Conservation (phyloP, 208 protist species). For the Trypanosoma cruzi region DNA sequence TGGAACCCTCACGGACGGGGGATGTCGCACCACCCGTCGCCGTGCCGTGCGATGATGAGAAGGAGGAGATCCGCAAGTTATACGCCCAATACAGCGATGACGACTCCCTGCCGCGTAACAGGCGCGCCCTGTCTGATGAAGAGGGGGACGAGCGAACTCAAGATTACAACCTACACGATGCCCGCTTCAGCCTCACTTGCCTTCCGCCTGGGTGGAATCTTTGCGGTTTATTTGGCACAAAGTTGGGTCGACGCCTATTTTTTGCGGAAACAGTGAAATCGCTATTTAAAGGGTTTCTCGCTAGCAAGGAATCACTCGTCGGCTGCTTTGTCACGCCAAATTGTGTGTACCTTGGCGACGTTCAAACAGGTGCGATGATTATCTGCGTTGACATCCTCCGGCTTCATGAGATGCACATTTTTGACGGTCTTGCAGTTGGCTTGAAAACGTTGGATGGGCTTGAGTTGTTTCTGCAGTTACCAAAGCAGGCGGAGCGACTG, state of each 20-base stretch:
- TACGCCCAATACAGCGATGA: constrained; percentile 17
- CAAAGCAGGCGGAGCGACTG: constrained; percentile 17
- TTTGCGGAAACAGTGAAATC: constrained; percentile 24
- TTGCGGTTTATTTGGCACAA: constrained; percentile 11
- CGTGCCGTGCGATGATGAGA: background rate
- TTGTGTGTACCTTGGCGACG: constrained; percentile 29
- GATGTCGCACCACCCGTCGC: background rate
- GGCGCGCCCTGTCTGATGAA: background rate
- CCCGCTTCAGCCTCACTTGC: constrained; percentile 16
- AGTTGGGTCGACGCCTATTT: constrained; percentile 21
- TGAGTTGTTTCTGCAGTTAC: constrained; percentile 10
- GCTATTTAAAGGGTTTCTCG: constrained; percentile 29
- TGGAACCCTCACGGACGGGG: background rate
- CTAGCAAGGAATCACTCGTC: constrained; percentile 17
- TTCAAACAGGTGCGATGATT: constrained; percentile 22
- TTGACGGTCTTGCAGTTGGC: constrained; percentile 9
- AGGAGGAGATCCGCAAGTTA: constrained; percentile 4
- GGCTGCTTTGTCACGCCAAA: constrained; percentile 32
- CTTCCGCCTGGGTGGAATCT: constrained; percentile 19
- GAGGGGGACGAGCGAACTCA: background rate
- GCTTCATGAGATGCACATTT: constrained; percentile 19
- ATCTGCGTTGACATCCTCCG: constrained; percentile 19
- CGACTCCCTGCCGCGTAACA: background rate
- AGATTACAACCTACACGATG: constrained; percentile 5
- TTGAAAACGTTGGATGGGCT: constrained; percentile 13